Evolutionary conservation across 805 yeast genomes (phyloP), one percentile per base, ranked within the genome.

Genomic region (Clavispora phyllophila): DNA sequence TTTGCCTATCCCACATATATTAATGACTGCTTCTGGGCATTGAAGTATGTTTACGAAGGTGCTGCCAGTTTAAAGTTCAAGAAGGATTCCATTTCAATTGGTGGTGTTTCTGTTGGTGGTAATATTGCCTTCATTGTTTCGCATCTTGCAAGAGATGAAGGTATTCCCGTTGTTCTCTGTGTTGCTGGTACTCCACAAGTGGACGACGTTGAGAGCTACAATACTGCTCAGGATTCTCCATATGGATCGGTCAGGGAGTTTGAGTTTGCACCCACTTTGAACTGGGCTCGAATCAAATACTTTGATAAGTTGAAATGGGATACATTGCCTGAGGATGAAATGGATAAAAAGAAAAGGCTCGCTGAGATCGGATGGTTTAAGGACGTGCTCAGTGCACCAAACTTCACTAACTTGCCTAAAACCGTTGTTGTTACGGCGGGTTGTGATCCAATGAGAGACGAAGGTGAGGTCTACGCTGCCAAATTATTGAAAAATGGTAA

Each of bases 151-250:
- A 42, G 63, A 19, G 64, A 60, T 42, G 45, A 24, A 14, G 53
- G 50, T 14, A 52, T 61, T 15, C 47, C 50, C 24, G 41, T 61
- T 13, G 54, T 49, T 2, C 45, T 57, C 22, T 55, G 58, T 35
- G 50, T 60, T 22, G 63, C 63, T 13, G 64, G 64, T 13, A 58
- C 62, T 4, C 65, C 64, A 3, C 64, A 60, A 45, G 57, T 58
- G 31, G 60, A 57, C 23, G 65, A 61, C 43, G 58, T 61, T 19
- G 53, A 53, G n/a, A 29, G 49, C 7, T 46, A 57, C 31, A 18
- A 14, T 9, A 49, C 47, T 7, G 57, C 64, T 2, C 45, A 37
- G 5, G 62, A 60, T 29, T 60, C 62, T 18, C 61, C 60, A 4
- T 60, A 54, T 43, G 40, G 34, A 15, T 58, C 63, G 3, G 43